Conservation (phyloP, 2,329 filamentous ascomycete genomes). For the Cytospora schulzeri region DNA sequence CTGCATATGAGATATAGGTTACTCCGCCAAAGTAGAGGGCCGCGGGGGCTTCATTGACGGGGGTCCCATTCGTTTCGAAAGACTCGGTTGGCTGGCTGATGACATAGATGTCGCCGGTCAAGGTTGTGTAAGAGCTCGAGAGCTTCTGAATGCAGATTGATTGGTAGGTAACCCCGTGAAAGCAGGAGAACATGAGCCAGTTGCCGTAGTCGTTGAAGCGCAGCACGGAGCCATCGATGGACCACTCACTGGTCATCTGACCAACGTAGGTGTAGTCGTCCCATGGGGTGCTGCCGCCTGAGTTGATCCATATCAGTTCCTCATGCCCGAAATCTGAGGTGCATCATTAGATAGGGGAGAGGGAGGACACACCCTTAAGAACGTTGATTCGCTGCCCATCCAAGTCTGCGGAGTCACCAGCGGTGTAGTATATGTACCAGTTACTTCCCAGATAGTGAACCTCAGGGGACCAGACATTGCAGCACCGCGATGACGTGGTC, state of each 20-base stretch:
- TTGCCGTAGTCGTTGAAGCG: constrained; percentile 48
- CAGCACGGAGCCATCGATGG: constrained; percentile 57
- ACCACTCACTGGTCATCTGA: constrained; percentile 51
- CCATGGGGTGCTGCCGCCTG: constrained; percentile 55
- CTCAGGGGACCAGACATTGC: constrained; percentile 62
- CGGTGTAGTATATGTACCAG: constrained; percentile 62
- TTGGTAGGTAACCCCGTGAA: constrained; percentile 44
- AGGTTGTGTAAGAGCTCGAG: constrained; percentile 43
- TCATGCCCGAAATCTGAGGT: neutral
- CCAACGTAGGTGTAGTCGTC: constrained; percentile 52
- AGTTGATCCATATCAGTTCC: neutral
- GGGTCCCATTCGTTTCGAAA: constrained; percentile 52
- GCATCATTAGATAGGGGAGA: neutral
- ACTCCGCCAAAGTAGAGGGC: constrained; percentile 56
- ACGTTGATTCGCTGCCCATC: constrained; percentile 55
- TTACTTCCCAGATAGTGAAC: constrained; percentile 51
- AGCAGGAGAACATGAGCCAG: constrained; percentile 59
- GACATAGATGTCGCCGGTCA: constrained; percentile 47
- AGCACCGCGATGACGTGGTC: constrained; percentile 47
- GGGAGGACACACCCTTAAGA: constrained; percentile 45
- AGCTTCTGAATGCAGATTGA: constrained; percentile 44
- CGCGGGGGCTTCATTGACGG: constrained; percentile 58
- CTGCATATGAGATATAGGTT: constrained; percentile 57
- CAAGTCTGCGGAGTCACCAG: constrained; percentile 48
- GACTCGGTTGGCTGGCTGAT: constrained; percentile 52